phyloP scores from a whole-genome alignment of 495 filamentous ascomycete genomes.

The Daldinia bambusicola region DNA sequence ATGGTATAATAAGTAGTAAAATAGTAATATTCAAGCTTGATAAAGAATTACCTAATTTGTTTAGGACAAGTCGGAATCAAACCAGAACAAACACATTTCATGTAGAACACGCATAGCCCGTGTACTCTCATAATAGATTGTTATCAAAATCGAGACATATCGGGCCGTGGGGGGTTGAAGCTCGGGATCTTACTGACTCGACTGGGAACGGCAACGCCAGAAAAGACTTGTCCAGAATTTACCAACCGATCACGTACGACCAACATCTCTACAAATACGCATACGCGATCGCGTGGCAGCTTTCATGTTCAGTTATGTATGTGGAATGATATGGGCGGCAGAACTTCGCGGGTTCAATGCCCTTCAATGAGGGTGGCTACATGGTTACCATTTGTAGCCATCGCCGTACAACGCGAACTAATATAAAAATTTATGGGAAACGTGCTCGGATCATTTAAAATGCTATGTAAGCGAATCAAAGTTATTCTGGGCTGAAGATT shows the following conservation, averaged over 20 bases:
- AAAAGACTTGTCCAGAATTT: not conserved
- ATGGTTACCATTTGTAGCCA: not conserved
- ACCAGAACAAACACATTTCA: not conserved
- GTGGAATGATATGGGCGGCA: conserved; percentile 1
- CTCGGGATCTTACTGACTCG: not conserved
- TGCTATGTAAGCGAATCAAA: conserved; percentile 21
- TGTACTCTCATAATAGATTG: conserved; percentile 1
- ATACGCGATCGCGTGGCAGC: not conserved
- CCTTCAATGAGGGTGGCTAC: not conserved
- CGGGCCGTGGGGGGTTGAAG: conserved; percentile 2
- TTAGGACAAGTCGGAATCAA: not conserved
- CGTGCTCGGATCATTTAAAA: conserved; percentile 14
- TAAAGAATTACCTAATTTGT: not conserved
- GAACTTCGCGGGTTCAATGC: conserved; percentile 4
- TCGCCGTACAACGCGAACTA: not conserved
- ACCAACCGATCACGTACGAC: not conserved
- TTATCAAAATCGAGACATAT: conserved; percentile 19
- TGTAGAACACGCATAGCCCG: not conserved
- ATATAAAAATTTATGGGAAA: conserved; percentile 5
- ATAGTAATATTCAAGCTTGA: not conserved
- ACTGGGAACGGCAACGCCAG: not conserved
- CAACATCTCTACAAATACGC: not conserved
- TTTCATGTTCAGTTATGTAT: not conserved
- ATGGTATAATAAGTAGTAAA: no score
- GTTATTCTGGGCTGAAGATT: conserved; percentile 29